Evolutionary conservation across 306 rosid genomes (phyloP), one percentile per base, ranked within the genome.

Genomic region (Pyrus pyrifolia): DNA sequence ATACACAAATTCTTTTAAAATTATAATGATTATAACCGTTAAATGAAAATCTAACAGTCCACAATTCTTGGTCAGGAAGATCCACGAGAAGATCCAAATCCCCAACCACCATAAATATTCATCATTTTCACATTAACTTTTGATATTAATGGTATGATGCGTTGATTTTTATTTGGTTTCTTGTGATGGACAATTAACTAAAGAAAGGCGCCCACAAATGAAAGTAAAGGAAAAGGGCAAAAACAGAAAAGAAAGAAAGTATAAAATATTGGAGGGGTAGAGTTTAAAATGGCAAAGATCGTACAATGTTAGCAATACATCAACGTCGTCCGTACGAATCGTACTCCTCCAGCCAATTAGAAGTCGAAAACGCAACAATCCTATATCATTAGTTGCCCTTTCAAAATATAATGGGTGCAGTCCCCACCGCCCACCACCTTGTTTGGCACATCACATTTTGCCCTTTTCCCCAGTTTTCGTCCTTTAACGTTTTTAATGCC

Each of bases 281-380:
- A 45, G 68, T 1, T 64, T 65, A 71, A 81, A 74, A 53, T 1
- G 44, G 71, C 40, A 27, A 46, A 45, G 10, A 23, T 2, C 10
- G 87, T 84, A 87, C 88, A 78, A 68, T 63, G 57, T 78, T 58
- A 27, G 74, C 19, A 74, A 78, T 17, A 70, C 79, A 58, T 86
- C 84, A 57, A 69, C 75, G 11, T 81, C 84, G 0, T 81, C 80
- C 91, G 96, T 88, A 85, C 96, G 19, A 59, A 0, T 15, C 66
- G 83, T 74, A 82, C 81, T 4, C 0, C n/a, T 14, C 29, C 25
- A 1, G 6, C 91, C 93, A 90, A 86, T 86, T 0, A 77, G 76
- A 0, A 40, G 44, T 29, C 72, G 91, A 78, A 86, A 86, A 78
- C 85, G 58, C 76, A 58, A 64, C 25, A 44, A 12, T 1, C 6